Evolutionary conservation across 176 grass and related monocot genomes (phyloP).

Genomic region (Stipa capillata): DNA sequence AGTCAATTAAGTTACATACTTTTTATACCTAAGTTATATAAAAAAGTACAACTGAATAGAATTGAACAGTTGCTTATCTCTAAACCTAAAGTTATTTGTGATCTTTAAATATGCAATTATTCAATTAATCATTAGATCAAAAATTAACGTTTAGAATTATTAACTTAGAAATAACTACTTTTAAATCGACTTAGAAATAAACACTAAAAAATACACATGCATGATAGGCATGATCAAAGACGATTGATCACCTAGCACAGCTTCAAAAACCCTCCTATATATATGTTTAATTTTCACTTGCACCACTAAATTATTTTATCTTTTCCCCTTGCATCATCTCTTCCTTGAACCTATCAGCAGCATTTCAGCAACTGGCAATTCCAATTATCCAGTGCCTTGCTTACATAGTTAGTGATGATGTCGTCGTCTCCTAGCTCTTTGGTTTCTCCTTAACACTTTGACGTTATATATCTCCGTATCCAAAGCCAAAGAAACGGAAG

Average conservation of each 20-base stretch:
- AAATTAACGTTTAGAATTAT: too few species aligned
- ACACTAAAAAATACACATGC: too few species aligned
- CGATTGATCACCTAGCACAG: background rate
- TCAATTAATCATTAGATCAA: too few species aligned
- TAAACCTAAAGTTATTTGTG: too few species aligned
- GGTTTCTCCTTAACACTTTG: background rate
- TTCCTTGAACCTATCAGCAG: background rate
- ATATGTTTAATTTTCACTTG: too few species aligned
- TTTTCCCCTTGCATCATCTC: background rate
- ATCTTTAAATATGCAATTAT: too few species aligned
- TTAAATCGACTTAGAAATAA: too few species aligned
- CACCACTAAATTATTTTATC: background rate
- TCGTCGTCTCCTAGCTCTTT: background rate
- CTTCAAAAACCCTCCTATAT: background rate
- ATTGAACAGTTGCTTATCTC: too few species aligned
- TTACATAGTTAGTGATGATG: background rate
- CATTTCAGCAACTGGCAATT: background rate
- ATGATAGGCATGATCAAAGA: background rate
- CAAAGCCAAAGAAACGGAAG: slow-evolving; percentile 11
- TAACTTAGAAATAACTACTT: too few species aligned
- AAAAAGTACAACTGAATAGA: too few species aligned
- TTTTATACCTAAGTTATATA: too few species aligned
- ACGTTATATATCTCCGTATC: background rate
- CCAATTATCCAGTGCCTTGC: background rate
- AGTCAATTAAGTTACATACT: too few species aligned